Evolutionary conservation across 345 rosid species (phyloP), one percentile per base, ranked within the genome.

Genomic region (Brassica juncea): DNA sequence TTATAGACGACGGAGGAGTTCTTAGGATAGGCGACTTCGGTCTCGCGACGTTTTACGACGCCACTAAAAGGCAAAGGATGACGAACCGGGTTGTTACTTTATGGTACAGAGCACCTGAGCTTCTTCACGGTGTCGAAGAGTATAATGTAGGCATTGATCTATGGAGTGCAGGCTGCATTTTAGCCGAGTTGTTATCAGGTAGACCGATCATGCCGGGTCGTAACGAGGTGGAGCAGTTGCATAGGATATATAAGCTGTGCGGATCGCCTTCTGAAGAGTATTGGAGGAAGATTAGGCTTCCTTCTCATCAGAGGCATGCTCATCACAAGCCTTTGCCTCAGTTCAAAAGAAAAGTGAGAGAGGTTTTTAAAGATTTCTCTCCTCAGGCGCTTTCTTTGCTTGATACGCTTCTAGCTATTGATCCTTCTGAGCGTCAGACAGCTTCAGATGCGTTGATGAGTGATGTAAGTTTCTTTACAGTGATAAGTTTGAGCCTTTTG

Each of bases 21-120:
- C 94, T 95, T 70, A 89, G 87, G 77, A 95, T 95, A 75, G 98
- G 97, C 52, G 99, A 95, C 85, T 95, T 95, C 77, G 99, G 99
- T 5, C 80, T 95, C 81, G 99, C 98, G 0, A 88, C 93, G 2
- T 88, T 91, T 77, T 95, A 81, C 68, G 90, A 93, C 83, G 91
- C 99, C 3, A 88, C 87, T 72, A 87, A 84, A 80, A 93, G 85
- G 83, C 97, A 87, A 73, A 88, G 85, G 6, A 90, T 95, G 99
- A 95, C 99, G 12, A 95, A 92, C 74, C 86, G 97, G 54, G 99
- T 95, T 64, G 99, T 95, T 67, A 93, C 99, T 25, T 81, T 95
- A n/a, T 95, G 99, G 97, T 95, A 95, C 81, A 92, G 99, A 64
- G 90, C 99, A 28, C 99, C 98, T 0, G 99, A 95, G 85, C 99